Base-by-base conservation (phyloP, 1,284 basidiomycete genomes). In the Butyriboletus appendiculatus region DNA sequence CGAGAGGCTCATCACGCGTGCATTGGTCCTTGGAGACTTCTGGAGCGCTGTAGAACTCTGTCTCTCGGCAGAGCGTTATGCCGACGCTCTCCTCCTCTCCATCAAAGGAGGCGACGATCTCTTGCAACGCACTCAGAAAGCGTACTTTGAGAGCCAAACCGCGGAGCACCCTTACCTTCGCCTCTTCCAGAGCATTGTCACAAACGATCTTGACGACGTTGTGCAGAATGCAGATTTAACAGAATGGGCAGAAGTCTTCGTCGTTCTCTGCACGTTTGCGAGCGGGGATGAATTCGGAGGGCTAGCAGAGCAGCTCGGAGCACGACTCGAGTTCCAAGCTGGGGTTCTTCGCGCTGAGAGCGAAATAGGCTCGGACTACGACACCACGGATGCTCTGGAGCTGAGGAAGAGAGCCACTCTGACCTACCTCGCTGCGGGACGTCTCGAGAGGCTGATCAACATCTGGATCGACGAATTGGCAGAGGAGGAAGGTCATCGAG, bases 181-280 rank as follows among this genome's bases (percentile, higher is more conserved):
- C 34, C 82, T 99, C 7, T 94, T 96, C 83, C 94, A 98, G 72
- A 94, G 90, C 24, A 94, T 99, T 65, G 94, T 98, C 55, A 90
- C 89, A 48, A 89, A 96, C 67, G 96, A 98, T 65, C 83, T 99
- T 14, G 81, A 85, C 10, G 69, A 70, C 15, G 49, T 68, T 14
- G 66, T 72, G 2, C 94, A 97, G 71, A 97, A 98, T 65, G 96
- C 95, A 16, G 95, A 99, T 64, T 72, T 98, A 39, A 78, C 84
- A 52, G 96, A 99, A 70, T 99, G 96, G 97, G 87, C 91, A 60
- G 96, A 98, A 73, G 92, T 96, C 54, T 98, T 99, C 65, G 96
- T 98, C 44, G 94, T 99, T 4, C 73, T 98, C 15, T 98, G 96
- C 77, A 98, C 96, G 0, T 99, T 96, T 72, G 95, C 96, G 1